These are phyloP conservation scores for Cicer pinnatifidum DNA, from an alignment of 306 rosid species.

Conservation along the genomic window DNA sequence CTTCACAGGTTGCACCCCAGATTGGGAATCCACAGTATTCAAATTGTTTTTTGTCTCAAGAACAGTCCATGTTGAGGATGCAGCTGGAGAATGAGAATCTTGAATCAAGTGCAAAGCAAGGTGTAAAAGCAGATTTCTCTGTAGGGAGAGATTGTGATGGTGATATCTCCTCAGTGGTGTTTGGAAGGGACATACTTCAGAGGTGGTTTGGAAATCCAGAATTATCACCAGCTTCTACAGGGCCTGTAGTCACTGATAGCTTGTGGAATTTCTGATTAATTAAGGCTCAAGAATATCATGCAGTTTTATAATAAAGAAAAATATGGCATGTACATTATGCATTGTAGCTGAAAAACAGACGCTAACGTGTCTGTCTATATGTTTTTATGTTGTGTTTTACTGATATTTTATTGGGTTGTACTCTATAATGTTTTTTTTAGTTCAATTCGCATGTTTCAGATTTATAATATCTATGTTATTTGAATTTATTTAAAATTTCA, in stretches of 20 bases:
- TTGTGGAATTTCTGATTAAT: constrained; percentile 61
- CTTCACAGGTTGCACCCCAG: background rate
- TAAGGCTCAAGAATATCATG: constrained; percentile 8
- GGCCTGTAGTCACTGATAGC: constrained; percentile 46
- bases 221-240: constrained; percentile 51
- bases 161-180: constrained; percentile 47
- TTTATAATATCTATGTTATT: too few relatives aligned
- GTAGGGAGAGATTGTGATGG: constrained; percentile 45
- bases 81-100: constrained; percentile 40
- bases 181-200: constrained; percentile 47
- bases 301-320: background rate
- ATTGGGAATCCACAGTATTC: background rate
- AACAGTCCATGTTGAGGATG: constrained; percentile 44
- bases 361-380: too few relatives aligned
- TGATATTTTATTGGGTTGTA: too few relatives aligned
- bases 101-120: constrained; percentile 35
- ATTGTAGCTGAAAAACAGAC: too few relatives aligned
- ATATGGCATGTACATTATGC: too few relatives aligned
- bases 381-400: too few relatives aligned
- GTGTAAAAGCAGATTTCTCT: constrained; percentile 37
- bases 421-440: too few relatives aligned
- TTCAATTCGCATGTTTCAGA: too few relatives aligned
- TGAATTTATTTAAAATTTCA: too few relatives aligned
- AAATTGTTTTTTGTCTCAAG: constrained; percentile 45
- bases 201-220: constrained; percentile 47